phyloP scores from a whole-genome alignment of 2,329 filamentous ascomycete genomes.

The Venturia effusa region DNA sequence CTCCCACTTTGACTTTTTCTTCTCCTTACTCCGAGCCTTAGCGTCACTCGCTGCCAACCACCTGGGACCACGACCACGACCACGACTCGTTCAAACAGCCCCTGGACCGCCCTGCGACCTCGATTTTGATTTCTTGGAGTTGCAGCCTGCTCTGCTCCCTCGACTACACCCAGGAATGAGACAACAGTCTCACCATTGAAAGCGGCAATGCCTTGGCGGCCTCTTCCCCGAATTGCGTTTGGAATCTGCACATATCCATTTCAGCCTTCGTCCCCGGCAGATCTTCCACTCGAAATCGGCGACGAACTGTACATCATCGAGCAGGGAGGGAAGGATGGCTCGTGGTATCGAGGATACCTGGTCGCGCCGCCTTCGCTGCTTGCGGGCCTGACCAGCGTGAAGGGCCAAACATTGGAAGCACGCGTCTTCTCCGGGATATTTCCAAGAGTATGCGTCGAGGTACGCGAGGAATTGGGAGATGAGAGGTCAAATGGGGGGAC shows the following conservation, averaged over 20 bases:
- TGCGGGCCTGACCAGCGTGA: conserved; percentile 79
- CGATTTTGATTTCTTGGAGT: not conserved
- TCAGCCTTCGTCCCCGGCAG: conserved; percentile 71
- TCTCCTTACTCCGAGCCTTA: not conserved
- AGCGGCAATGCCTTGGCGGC: conserved; percentile 81
- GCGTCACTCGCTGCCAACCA: not conserved
- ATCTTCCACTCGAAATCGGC: conserved; percentile 92
- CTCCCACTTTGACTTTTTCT: not conserved
- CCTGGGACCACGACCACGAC: not conserved
- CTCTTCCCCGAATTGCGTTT: conserved; percentile 93
- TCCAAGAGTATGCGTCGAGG: conserved; percentile 85
- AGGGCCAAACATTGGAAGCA: conserved; percentile 87
- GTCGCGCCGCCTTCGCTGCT: conserved; percentile 89
- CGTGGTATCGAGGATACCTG: conserved; percentile 92
- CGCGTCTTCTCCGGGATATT: conserved; percentile 99
- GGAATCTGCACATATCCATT: conserved; percentile 95
- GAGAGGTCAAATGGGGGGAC: conserved; percentile 32
- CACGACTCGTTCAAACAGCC: not conserved
- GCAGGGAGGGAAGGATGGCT: conserved; percentile 71
- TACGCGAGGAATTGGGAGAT: conserved; percentile 83
- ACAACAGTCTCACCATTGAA: not conserved
- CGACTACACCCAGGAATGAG: not conserved
- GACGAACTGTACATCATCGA: conserved; percentile 99
- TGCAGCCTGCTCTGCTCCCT: not conserved
- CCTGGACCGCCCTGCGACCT: not conserved